These are phyloP conservation scores for Plasmodium sp. DNA, from an alignment of 169 alveolate genomes.

Conservation along the genomic window DNA sequence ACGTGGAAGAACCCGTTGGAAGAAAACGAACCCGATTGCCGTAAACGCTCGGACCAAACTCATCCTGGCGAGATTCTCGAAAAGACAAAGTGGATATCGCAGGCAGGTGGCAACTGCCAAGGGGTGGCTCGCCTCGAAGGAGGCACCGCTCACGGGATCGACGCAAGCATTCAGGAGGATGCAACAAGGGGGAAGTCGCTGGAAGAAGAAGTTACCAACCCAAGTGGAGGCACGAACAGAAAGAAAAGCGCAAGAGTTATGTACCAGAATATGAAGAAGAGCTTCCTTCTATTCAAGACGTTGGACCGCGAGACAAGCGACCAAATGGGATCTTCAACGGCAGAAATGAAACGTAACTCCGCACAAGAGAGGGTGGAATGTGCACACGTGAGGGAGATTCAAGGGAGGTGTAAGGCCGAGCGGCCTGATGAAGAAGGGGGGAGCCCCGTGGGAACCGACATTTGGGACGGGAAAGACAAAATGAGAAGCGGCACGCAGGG, in stretches of 20 bases:
- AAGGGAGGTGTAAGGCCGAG: background rate
- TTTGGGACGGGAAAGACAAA: background rate
- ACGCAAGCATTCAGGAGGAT: background rate
- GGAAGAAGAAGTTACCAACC: background rate
- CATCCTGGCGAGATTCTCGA: background rate
- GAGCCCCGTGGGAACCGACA: background rate
- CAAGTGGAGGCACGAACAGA: background rate
- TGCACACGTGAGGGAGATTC: background rate
- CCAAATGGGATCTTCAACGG: background rate
- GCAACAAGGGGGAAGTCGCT: background rate
- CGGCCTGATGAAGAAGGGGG: background rate
- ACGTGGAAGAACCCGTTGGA: background rate
- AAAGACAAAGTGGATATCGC: background rate
- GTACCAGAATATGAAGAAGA: slow-evolving; percentile 62
- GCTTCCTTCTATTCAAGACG: slow-evolving; percentile 11
- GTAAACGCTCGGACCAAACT: background rate
- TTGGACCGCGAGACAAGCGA: background rate
- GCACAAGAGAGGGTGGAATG: background rate
- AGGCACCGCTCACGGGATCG: too few species aligned
- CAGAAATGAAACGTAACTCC: background rate
- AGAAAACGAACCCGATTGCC: background rate
- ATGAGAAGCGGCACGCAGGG: background rate
- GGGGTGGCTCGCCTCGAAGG: background rate
- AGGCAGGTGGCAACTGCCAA: background rate
- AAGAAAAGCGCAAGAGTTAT: slow-evolving; percentile 45